Base-by-base conservation (phyloP, 208 protist genomes). In the Leishmania mexicana region DNA sequence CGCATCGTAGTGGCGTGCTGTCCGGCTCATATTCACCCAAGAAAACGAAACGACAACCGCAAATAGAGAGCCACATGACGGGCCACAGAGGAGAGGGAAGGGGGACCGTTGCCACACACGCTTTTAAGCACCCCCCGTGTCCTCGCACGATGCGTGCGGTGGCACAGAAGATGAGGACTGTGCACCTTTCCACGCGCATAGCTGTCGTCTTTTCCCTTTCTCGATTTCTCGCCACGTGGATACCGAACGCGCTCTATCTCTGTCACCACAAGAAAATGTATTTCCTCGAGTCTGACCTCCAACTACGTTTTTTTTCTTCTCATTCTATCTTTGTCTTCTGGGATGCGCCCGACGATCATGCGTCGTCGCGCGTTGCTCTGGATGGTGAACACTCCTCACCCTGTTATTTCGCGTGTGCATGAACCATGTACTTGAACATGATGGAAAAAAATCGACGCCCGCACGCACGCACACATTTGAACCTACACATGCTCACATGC, bases 191-290 rank as follows among this genome's bases (percentile, higher is more conserved):
- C 21, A 13, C 40, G 40, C 49, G 11, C 45, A 51, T 42, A 15
- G 73, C 28, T 28, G 65, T 83, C 8, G 15, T 74, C 78, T 28
- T 79, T 47, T 70, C 53, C 60, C 7, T 78, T 53, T 57, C 21
- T 71, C 51, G 45, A 35, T 83, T 38, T 64, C 68, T 19, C 19
- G 17, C 17, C 17, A 42, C n/a, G 5, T 17, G 35, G 13, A 2
- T 73, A 21, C 17, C 40, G 19, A 49, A 51, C 40, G 19, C 40
- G 35, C 68, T 49, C 19, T 31, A 51, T 19, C 40, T 7, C 40
- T 28, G 13, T 21, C 21, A 6, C 21, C 42, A 0, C 68, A 19
- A 28, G 21, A 47, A 19, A 8, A 35, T 7, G 35, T 1, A 35
- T 13, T 40, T 28, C 17, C 38, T 80, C 73, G n/a, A 42, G 28